Evolutionary conservation across 139 green algal genomes (phyloP).

Genomic region (Yamagishiella unicocca): DNA sequence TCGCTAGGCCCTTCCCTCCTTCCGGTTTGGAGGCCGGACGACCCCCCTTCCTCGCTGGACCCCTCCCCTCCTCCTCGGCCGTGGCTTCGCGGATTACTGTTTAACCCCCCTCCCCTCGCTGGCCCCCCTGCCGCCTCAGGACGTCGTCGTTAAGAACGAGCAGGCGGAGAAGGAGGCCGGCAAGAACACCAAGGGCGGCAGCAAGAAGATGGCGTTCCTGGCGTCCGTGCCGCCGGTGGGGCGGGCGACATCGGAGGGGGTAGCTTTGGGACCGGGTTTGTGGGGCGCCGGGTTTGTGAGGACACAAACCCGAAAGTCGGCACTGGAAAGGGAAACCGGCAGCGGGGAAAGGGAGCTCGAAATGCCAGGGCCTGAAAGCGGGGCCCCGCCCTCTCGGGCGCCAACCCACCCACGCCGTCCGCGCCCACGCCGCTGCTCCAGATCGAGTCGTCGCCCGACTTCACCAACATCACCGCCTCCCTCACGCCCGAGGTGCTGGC

Average conservation of each 20-base stretch:
- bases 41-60: neutral
- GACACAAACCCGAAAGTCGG: too few relatives aligned
- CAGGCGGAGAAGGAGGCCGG: neutral
- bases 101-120: neutral
- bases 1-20: too few relatives aligned
- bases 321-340: too few relatives aligned
- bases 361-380: too few relatives aligned
- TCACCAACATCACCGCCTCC: conserved; percentile 26
- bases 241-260: neutral
- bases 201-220: conserved; percentile 25
- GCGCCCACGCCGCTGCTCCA: too few relatives aligned
- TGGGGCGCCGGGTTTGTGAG: too few relatives aligned
- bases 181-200: neutral
- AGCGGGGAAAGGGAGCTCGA: too few relatives aligned
- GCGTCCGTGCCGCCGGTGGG: conserved; percentile 9
- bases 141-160: conserved; percentile 63
- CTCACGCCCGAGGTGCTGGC: conserved; percentile 13
- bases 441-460: conserved; percentile 43
- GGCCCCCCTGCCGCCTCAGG: neutral
- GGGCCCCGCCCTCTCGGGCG: too few relatives aligned
- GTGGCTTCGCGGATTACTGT: neutral
- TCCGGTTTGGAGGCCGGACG: too few relatives aligned
- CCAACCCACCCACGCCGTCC: too few relatives aligned
- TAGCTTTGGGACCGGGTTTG: too few relatives aligned
- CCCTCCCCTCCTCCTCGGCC: neutral